Evolutionary conservation across 129 eudicot species (phyloP), one percentile per base, ranked within the genome.

Genomic region (Apium graveolens): DNA sequence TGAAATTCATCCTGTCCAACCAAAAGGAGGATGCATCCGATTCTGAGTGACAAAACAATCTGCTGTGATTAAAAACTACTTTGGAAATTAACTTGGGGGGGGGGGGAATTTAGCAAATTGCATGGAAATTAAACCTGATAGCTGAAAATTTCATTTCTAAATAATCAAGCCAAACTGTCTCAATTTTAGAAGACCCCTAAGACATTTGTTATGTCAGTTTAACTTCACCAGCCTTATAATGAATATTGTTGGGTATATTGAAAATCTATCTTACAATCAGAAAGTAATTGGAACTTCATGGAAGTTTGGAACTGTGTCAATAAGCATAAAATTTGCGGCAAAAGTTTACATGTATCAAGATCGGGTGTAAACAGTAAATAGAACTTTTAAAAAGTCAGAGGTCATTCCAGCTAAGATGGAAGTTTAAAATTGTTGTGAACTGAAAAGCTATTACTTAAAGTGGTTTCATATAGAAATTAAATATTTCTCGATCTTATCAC

Each of bases 1-100:
- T 87, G 97, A 81, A 92, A 92, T 41, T 90, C 81, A 84, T 78
- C 88, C 75, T 96, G 97, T 74, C 99, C 99, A n/a, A 90, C 97
- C 16, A 91, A 90, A 55, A 96, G 90, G 78, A 96, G 90, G 83
- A 96, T 89, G 77, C 99, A 92, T 53, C 99, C 99, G 37, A 84
- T 80, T 78, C 99, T 96, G 93, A 13, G 14, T 18, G 79, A 70
- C 75, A 86, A 74, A 66, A 83, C 65, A 42, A 77, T 42, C 31
- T 32, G 21, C 35, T 9, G n/a, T 38, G n/a, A 26, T 42, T 26
- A 42, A 53, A 1, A 5, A 13, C 24, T 2, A 1, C 26, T 18
- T 37, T 70, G 45, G 26, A 70, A 37, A 7, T 31, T 31, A 26
- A 7, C 14, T 24, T 14, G n/a, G 13, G 7, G n/a, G 3, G 45